A percentile compares a stretch with the other conserved stretches of the same genome.
Conservation (phyloP, 2,329 filamentous ascomycete genomes). For the Cyanodermella asteris region DNA sequence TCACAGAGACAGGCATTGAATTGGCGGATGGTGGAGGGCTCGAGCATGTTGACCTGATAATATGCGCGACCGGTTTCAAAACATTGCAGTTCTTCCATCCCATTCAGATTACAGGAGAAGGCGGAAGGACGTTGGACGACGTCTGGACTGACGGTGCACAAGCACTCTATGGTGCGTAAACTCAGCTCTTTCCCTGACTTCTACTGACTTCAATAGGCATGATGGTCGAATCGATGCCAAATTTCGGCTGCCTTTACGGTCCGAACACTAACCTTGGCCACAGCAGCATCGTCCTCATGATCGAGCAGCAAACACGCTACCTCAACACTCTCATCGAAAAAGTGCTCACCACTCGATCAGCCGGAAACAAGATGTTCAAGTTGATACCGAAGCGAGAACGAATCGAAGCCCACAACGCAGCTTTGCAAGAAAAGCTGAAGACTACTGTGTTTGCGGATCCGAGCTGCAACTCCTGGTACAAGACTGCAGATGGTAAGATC, state of each 20-base stretch:
- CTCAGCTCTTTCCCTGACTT: too few species aligned
- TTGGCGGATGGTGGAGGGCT: slow-evolving; percentile 18
- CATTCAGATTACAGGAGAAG: neutral
- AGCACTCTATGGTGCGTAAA: neutral
- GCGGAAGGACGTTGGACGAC: neutral
- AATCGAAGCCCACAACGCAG: slow-evolving; percentile 7
- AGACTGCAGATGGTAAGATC: slow-evolving; percentile 8
- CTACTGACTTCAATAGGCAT: too few species aligned
- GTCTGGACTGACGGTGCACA: slow-evolving; percentile 1
- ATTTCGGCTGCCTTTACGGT: slow-evolving; percentile 12
- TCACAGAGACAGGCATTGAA: slow-evolving; percentile 13
- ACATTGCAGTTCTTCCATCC: slow-evolving; percentile 8
- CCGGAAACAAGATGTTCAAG: slow-evolving; percentile 4
- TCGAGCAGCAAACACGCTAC: slow-evolving; percentile 10
- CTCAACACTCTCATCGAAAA: slow-evolving; percentile 7
- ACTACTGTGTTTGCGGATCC: slow-evolving; percentile 8
- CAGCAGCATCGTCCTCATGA: slow-evolving; percentile 9
- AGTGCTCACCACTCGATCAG: neutral
- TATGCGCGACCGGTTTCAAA: slow-evolving; percentile 24
- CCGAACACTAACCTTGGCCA: slow-evolving; percentile 12
- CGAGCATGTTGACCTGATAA: slow-evolving; percentile 18
- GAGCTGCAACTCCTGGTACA: slow-evolving; percentile 11
- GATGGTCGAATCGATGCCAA: slow-evolving; percentile 8
- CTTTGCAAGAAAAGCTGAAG: slow-evolving; percentile 7
- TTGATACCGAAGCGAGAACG: slow-evolving; percentile 1